Percentiles rank a stretch among this genome's conserved stretches.
phyloP scores from a whole-genome alignment of 2,329 filamentous ascomycete genomes.

The Passalora sequoiae region DNA sequence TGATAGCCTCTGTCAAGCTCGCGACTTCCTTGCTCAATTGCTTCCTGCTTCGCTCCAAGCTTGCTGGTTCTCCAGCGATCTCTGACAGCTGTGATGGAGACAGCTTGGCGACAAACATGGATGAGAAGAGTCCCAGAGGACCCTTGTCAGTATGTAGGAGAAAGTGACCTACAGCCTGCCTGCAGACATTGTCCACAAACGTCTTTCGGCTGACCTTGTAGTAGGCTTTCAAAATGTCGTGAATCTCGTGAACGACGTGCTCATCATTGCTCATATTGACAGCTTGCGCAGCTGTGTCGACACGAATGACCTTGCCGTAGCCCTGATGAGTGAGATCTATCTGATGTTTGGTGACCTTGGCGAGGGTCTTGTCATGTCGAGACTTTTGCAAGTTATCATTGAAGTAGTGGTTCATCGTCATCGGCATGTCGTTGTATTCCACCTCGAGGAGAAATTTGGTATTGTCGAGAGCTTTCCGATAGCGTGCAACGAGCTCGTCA shows the following conservation, averaged over 20 bases:
- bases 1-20: constrained; percentile 24
- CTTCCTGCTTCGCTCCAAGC: constrained; percentile 38
- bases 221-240: constrained; percentile 57
- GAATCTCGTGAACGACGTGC: constrained; percentile 48
- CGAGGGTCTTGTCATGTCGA: constrained; percentile 16
- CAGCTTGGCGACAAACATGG: constrained; percentile 48
- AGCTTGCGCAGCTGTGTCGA: constrained; percentile 20
- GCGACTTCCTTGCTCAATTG: constrained; percentile 45
- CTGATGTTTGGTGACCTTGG: constrained; percentile 10
- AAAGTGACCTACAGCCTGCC: constrained; percentile 53
- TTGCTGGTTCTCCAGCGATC: constrained; percentile 55
- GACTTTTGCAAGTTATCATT: constrained; percentile 41
- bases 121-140: constrained; percentile 51
- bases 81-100: constrained; percentile 46
- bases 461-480: constrained; percentile 47
- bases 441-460: constrained; percentile 49
- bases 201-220: constrained; percentile 58
- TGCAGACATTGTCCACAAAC: constrained; percentile 59
- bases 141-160: constrained; percentile 48
- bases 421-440: constrained; percentile 44
- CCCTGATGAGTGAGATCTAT: neutral
- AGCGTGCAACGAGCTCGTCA: constrained; percentile 44
- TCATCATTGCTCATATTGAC: constrained; percentile 36
- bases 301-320: constrained; percentile 14
- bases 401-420: constrained; percentile 53